A percentile compares a stretch with the other conserved stretches of the same genome.
Conservation (phyloP, 2,329 filamentous ascomycete genomes). For the Diaporthe caulivora region DNA sequence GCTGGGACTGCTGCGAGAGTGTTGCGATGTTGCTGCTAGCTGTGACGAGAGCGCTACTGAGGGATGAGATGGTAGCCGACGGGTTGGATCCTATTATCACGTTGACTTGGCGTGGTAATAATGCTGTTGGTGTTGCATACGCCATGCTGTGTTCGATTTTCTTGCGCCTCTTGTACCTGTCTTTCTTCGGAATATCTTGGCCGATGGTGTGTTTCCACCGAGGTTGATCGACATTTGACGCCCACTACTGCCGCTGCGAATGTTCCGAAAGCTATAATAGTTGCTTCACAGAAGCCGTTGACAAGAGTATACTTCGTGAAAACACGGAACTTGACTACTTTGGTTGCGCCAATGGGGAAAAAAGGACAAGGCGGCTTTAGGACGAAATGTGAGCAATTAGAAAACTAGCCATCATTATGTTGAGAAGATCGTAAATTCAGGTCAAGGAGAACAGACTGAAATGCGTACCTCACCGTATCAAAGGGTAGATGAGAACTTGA, state of each 20-base stretch:
- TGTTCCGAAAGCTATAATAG: not conserved
- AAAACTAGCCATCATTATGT: not conserved
- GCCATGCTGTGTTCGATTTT: not conserved
- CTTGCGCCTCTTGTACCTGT: not conserved
- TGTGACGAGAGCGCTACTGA: conserved; percentile 28
- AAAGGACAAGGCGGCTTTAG: not conserved
- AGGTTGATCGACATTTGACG: not conserved
- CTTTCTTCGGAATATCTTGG: not conserved
- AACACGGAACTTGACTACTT: not conserved
- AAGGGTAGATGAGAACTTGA: conserved; percentile 1
- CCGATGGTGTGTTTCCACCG: not conserved
- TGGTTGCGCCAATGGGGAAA: not conserved
- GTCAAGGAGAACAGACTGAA: not conserved
- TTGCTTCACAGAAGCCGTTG: not conserved
- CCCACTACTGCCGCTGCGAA: not conserved
- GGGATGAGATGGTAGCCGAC: conserved; percentile 13
- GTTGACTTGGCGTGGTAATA: conserved; percentile 18
- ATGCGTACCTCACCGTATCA: not conserved
- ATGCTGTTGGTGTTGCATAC: conserved; percentile 6
- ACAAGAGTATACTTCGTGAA: not conserved
- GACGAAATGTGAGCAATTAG: not conserved
- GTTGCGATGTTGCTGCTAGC: conserved; percentile 7
- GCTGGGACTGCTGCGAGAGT: conserved; percentile 28
- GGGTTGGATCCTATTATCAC: conserved; percentile 23
- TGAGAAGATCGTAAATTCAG: not conserved